phyloP scores from a whole-genome alignment of 2,329 filamentous ascomycete species.

The Tolypocladium tundrense region DNA sequence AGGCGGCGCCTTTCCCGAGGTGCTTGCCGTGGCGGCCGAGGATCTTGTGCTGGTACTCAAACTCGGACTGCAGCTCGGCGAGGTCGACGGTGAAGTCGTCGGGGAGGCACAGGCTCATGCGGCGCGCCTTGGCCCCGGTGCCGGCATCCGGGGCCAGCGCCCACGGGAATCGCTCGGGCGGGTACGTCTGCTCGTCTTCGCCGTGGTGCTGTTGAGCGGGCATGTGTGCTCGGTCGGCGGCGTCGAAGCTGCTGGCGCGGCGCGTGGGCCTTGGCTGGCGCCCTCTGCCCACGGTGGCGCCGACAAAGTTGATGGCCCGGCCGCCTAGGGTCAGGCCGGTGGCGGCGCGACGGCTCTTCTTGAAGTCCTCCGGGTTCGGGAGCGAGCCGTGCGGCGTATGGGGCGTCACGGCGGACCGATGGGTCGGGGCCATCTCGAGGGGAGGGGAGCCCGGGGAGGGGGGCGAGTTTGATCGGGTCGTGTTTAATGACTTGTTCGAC shows the following conservation, averaged over 20 bases:
- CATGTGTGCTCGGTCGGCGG: conserved; percentile 17
- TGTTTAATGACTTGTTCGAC: conserved; percentile 33
- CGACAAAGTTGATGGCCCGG: conserved; percentile 37
- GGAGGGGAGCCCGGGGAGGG: conserved; percentile 37
- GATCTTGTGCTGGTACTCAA: conserved; percentile 59
- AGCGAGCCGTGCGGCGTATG: conserved; percentile 18
- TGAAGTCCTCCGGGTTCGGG: conserved; percentile 34
- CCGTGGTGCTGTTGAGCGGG: conserved; percentile 7
- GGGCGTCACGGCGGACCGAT: conserved; percentile 9
- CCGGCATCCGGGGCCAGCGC: conserved; percentile 56
- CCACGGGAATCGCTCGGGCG: conserved; percentile 40
- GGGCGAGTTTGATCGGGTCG: conserved; percentile 37
- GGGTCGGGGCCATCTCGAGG: conserved; percentile 28
- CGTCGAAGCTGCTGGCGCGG: conserved; percentile 41
- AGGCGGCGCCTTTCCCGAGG: conserved; percentile 73
- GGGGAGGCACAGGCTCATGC: conserved; percentile 62
- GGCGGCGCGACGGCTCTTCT: conserved; percentile 38
- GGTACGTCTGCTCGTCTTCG: conserved; percentile 17
- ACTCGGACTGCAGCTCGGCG: conserved; percentile 59
- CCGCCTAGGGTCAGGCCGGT: conserved; percentile 40
- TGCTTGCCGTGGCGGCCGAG: conserved; percentile 64
- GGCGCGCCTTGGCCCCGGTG: conserved; percentile 67
- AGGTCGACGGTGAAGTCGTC: conserved; percentile 66
- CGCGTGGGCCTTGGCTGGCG: conserved; percentile 14
- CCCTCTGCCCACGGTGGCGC: conserved; percentile 13